Base-by-base conservation (phyloP, 345 rosid genomes). In the Noccaea bulbosa region DNA sequence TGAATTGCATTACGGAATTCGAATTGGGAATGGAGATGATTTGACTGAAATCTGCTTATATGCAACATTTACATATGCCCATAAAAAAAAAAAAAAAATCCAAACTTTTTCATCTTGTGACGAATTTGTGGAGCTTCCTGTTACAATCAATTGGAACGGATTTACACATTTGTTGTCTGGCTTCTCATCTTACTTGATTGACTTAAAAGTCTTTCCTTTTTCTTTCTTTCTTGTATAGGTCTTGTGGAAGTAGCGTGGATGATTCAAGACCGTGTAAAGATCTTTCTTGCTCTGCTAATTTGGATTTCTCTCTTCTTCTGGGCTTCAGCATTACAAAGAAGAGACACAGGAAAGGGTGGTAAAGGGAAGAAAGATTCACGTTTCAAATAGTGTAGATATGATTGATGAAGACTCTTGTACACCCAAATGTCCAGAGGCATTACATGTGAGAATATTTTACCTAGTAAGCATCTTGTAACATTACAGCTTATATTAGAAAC, bases 261-360 rank as follows among this genome's bases (percentile, higher is more conserved):
- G 72, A 51, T 92, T 62, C 85, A 77, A 72, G 92, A 87, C 50
- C 81, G 79, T 2, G 78, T 65, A 40, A 83, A 58, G 79, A 92
- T 92, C 52, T 89, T 87, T 78, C 58, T 82, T 74, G 94, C 98
- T 22, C 82, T 92, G 68, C 86, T 92, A 71, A 83, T 92, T 77
- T 92, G 96, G 98, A 76, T 89, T 84, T 86, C 96, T 73, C 57
- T 89, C 45, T 87, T 92, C 79, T 92, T 92, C 84, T 92, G 96
- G 96, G 80, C 90, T 47, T 89, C 90, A 14, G 86, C 82, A 41
- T 82, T 85, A 84, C 86, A 84, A 48, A 81, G 87, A 57, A 79
- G 80, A 41, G 61, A 3, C 16, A 69, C 14, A 24, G 65, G 81
- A 47, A 62, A 59, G n/a, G n/a, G n/a, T n/a, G 86, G 78, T 65